These are phyloP conservation scores for Trichoderma sp. DNA, from an alignment of 2,329 filamentous ascomycete species.

Conservation along the genomic window DNA sequence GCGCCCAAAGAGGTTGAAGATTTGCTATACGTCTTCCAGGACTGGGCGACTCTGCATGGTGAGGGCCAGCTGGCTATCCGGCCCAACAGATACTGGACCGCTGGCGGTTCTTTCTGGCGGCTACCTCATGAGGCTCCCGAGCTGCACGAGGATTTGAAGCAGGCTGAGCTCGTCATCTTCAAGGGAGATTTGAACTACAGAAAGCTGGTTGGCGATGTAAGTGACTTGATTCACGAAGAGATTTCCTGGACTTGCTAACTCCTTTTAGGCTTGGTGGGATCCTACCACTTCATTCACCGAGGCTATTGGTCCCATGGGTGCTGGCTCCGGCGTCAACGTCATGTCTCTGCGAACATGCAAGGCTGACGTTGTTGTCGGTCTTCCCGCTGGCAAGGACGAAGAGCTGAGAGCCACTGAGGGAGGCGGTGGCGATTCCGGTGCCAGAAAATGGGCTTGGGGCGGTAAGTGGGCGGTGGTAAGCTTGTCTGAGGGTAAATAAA, in stretches of 20 bases:
- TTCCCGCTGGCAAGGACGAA: slow-evolving; percentile 83
- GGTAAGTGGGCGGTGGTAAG: slow-evolving; percentile 96
- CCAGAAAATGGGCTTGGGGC: slow-evolving; percentile 89
- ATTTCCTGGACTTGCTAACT: too few species aligned
- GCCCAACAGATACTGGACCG: slow-evolving; percentile 90
- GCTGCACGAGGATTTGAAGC: slow-evolving; percentile 76
- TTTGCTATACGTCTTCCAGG: slow-evolving; percentile 75
- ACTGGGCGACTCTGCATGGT: slow-evolving; percentile 78
- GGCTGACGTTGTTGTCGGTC: slow-evolving; percentile 89
- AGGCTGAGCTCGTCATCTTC: slow-evolving; percentile 87
- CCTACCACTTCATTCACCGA: slow-evolving; percentile 82
- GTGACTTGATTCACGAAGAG: slow-evolving; percentile 37
- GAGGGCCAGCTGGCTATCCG: slow-evolving; percentile 84
- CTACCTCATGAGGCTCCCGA: slow-evolving; percentile 70
- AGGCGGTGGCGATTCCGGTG: slow-evolving; percentile 70
- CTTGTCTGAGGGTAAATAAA: slow-evolving; percentile 42
- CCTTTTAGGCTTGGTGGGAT: slow-evolving; percentile 64
- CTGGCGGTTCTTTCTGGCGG: slow-evolving; percentile 85
- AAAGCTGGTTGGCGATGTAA: slow-evolving; percentile 86
- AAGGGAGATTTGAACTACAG: slow-evolving; percentile 98
- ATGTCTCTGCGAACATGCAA: slow-evolving; percentile 93
- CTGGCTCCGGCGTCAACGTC: slow-evolving; percentile 78
- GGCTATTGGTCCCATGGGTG: slow-evolving; percentile 84
- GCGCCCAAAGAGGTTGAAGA: slow-evolving; percentile 68
- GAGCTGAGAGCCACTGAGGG: slow-evolving; percentile 68